Evolutionary conservation across 768 basidiomycete genomes (phyloP).

Genomic region (Amanita polypyramis): DNA sequence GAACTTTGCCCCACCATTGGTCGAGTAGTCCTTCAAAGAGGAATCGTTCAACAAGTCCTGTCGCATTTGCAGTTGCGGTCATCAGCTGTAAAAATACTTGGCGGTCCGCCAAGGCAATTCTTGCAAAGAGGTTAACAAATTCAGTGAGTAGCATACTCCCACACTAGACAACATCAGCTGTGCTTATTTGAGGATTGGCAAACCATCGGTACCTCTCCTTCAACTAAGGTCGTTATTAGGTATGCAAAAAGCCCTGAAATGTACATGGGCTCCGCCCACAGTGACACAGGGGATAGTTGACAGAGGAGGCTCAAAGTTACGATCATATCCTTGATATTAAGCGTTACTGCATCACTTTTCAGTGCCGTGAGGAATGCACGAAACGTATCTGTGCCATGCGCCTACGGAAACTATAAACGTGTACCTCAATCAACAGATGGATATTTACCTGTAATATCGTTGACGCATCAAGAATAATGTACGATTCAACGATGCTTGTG

Average conservation of each 20-base stretch:
- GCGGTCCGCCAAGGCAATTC: constrained; percentile 58
- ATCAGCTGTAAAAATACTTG: constrained; percentile 65
- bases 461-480: constrained; percentile 60
- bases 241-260: constrained; percentile 61
- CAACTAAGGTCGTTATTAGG: constrained; percentile 46
- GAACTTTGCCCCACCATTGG: constrained; percentile 79
- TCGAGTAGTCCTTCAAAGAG: constrained; percentile 62
- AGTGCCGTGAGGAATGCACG: constrained; percentile 43
- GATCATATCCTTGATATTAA: constrained; percentile 58
- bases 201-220: constrained; percentile 47
- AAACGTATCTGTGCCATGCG: constrained; percentile 46
- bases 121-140: constrained; percentile 63
- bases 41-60: constrained; percentile 37
- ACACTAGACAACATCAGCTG: constrained; percentile 19
- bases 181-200: neutral
- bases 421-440: neutral
- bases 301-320: constrained; percentile 46
- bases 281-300: constrained; percentile 47
- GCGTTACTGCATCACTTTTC: constrained; percentile 31
- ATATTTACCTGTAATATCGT: constrained; percentile 48
- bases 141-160: constrained; percentile 46
- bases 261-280: constrained; percentile 72
- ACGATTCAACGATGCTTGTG: constrained; percentile 62
- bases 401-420: constrained; percentile 24
- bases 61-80: constrained; percentile 41